A percentile compares a stretch with the other conserved stretches of the same genome.
Evolutionary conservation across 2,329 filamentous ascomycete genomes (phyloP).

Genomic region (Ilyonectria mors-panacis): DNA sequence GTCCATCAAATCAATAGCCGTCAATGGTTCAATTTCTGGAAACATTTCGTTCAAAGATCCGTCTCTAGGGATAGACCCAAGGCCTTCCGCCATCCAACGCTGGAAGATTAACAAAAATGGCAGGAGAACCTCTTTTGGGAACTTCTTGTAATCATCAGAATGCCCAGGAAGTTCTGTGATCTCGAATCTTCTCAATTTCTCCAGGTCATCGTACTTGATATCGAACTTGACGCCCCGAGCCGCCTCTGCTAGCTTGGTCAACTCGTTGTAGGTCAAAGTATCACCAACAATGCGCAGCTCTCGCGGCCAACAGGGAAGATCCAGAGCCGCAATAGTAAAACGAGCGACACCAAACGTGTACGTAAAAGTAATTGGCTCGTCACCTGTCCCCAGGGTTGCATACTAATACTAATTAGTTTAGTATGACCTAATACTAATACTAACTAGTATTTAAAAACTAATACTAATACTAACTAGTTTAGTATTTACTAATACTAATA

Average conservation of each 20-base stretch:
- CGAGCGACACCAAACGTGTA: constrained; percentile 12
- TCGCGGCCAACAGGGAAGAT: constrained; percentile 5
- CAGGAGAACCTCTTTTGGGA: not conserved
- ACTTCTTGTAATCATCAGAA: not conserved
- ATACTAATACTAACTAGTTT: no score
- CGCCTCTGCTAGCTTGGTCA: constrained; percentile 1
- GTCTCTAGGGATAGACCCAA: not conserved
- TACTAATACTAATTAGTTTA: no score
- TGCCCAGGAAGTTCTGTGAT: constrained; percentile 14
- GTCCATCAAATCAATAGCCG: not conserved
- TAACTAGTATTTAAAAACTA: no score
- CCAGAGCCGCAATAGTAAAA: constrained; percentile 7
- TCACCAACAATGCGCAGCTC: constrained; percentile 3
- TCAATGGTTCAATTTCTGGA: constrained; percentile 6
- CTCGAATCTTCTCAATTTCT: constrained; percentile 1
- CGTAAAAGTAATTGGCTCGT: constrained; percentile 6
- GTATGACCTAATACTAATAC: no score
- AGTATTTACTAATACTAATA: no score
- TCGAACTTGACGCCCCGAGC: constrained; percentile 12
- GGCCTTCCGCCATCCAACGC: constrained; percentile 6
- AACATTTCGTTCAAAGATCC: constrained; percentile 18
- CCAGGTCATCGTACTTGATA: constrained; percentile 3
- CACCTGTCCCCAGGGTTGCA: no score
- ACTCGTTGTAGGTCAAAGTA: constrained; percentile 10
- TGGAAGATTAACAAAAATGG: constrained; percentile 14